Evolutionary conservation across 2,329 filamentous ascomycete species (phyloP), one percentile per base, ranked within the genome.

Genomic region (Aspergillus pseudoviridinutans): DNA sequence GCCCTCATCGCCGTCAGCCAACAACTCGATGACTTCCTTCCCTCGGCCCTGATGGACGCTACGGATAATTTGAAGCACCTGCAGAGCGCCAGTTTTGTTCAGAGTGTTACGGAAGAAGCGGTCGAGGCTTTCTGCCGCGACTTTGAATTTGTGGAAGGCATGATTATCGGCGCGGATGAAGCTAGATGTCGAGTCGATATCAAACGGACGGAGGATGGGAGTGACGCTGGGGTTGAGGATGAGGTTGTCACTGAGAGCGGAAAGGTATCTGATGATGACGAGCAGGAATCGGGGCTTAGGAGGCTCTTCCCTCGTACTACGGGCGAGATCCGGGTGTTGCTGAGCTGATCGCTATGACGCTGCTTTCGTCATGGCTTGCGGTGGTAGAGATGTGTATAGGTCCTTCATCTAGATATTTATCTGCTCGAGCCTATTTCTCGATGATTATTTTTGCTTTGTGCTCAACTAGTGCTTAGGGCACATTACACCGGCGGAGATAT

Each of bases 31-130:
- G 87, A 91, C 59, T 99, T 97, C 76, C 79, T 99, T 25, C 92
- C 94, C 0, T 95, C 91, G 1, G 94, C 93, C 2, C 81, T 96
- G 29, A 93, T 97, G 80, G 94, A 99, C 71, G 92, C 92, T 2
- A 86, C 90, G 65, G 89, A 94, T 52, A 90, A 91, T 59, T 74
- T 97, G 27, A 88, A 87, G 62, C 80, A 84, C 46, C 76, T 99
- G 1, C 86, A 89, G 60, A 89, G 90, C 66, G 84, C 89, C 1
- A 81, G 80, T 10, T 77, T 96, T 57, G 88, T 89, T 14, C 84
- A 90, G 50, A 81, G 87, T 50, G 84, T 96, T 51, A 94, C 91
- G 0, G 90, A 95, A 66, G 85, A 89, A 62, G 93, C 92, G 0
- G 90, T 92, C 0, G 87, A 91, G 64, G 82, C 79, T 54, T 99